Evolutionary conservation across 139 green algal genomes (phyloP).

Genomic region (Micromonas pusilla): DNA sequence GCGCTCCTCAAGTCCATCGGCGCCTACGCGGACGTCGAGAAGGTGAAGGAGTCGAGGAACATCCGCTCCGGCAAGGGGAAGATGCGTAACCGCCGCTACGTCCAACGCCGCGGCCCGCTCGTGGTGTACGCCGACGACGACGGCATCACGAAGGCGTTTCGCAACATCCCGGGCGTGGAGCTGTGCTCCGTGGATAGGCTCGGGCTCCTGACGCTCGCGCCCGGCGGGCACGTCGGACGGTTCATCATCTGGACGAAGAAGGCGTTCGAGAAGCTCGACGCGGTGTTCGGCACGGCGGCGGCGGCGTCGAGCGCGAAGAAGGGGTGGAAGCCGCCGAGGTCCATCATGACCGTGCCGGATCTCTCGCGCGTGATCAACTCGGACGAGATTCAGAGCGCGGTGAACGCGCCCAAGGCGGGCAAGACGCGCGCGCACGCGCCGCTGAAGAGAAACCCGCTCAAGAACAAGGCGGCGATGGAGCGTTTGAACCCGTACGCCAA

Average conservation of each 20-base stretch:
- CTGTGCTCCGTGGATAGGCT: conserved; percentile 74
- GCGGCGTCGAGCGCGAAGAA: conserved; percentile 74
- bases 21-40: conserved; percentile 78
- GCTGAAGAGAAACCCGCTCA: conserved; percentile 97
- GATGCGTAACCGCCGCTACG: conserved; percentile 95
- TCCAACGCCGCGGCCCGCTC: conserved; percentile 85
- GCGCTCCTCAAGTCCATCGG: conserved; percentile 81
- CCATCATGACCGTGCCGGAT: conserved; percentile 87
- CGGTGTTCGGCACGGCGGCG: conserved; percentile 64
- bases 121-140: conserved; percentile 81
- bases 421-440: conserved; percentile 37
- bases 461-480: conserved; percentile 89
- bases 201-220: conserved; percentile 95
- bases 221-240: conserved; percentile 92
- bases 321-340: conserved; percentile 83
- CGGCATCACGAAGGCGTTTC: conserved; percentile 65
- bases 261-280: conserved; percentile 90
- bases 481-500: conserved; percentile 97
- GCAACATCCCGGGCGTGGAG: conserved; percentile 95
- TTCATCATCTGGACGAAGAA: conserved; percentile 98
- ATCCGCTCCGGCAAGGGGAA: conserved; percentile 91
- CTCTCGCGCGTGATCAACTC: conserved; percentile 92
- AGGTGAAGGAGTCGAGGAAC: conserved; percentile 72
- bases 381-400: conserved; percentile 86
- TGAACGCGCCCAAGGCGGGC: conserved; percentile 40